Base-by-base conservation (phyloP, 768 basidiomycete species). In the Dendrothele bispora region DNA sequence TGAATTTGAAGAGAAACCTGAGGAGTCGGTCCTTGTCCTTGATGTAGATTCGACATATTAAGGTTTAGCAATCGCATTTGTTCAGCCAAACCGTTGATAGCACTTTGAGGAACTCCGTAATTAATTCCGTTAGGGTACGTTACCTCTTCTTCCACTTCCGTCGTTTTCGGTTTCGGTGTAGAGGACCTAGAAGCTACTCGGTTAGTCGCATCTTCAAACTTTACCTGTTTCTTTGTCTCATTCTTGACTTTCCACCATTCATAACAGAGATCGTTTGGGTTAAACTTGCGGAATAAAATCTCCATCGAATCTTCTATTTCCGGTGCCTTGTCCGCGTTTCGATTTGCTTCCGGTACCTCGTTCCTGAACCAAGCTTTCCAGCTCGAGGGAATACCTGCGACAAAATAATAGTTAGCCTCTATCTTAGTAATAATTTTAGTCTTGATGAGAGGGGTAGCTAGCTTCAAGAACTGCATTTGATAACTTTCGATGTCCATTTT, bases 351-450 rank as follows among this genome's bases (percentile, higher is more conserved):
- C 1, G 51, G 54, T 15, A 49, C 36, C 1, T 17, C 37, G 1
- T 18, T 7, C 14, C 30, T 5, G 14, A 55, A 52, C 51, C 51
- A 55, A 0, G 42, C 36, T 21, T 55, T 55, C 28, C 49, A 32
- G 0, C n/a, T 7, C 8, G 12, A 44, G 30, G 30, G 30, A 10
- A 32, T 32, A 32, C 30, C 30, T 32, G 30, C n/a, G 30, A 32
- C n/a, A 32, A 32, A 32, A 32, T 32, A 32, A 32, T 10, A 32
- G 30, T 32, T 32, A n/a, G 10, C 10, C n/a, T 32, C 30, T 10
- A 10, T 32, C n/a, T 10, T n/a, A n/a, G 30, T 32, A 10, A 32
- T 10, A 32, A 32, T 10, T n/a, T n/a, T n/a, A 32, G 10, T n/a
- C n/a, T 32, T 32, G n/a, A 32, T 10, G 10, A 32, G 30, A 10